Base-by-base conservation (phyloP, 2,329 filamentous ascomycete species). In the Talaromyces sp. region DNA sequence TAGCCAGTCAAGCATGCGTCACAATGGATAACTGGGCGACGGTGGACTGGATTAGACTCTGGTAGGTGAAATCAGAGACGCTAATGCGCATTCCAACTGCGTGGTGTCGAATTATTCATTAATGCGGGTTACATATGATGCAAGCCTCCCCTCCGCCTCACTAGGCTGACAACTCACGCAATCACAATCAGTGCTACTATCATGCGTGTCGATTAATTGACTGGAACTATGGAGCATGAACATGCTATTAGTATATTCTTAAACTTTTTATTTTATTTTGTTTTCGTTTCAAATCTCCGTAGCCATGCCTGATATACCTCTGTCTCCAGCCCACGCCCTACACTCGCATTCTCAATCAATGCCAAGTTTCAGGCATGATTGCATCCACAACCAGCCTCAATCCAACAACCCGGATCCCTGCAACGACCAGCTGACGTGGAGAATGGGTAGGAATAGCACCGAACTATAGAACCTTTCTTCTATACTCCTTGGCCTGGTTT, bases 81-180 rank as follows among this genome's bases (percentile, higher is more conserved):
- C 43, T 46, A 46, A 46, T 24, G 43, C 19, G 21, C 19, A 46
- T 46, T 6, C 43, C 5, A 46, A 14, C 43, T 46, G 43, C 43
- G 14, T 13, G 8, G 19, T 46, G 43, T 46, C 19, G 19, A 46
- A 46, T 17, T 14, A 46, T 46, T 9, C 9, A 46, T 10, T 17
- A 46, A 46, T 46, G 43, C n/a, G 43, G 43, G 43, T 46, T 21
- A 46, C 17, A 21, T 24, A 46, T 46, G n/a, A 24, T 21, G 3
- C 19, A 24, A 46, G 38, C 24, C 35, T 59, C 26, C 35, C 50
- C 14, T 52, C 29, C 53, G 53, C 41, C 53, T 60, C 53, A 56
- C 55, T 56, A 53, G 58, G 58, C 58, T 54, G 38, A 60, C 64
- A 65, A 63, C 64, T 65, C 65, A 66, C 31, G 57, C 62, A 58